Base-by-base conservation (phyloP, 2,329 filamentous ascomycete genomes). In the Alternaria longipes region DNA sequence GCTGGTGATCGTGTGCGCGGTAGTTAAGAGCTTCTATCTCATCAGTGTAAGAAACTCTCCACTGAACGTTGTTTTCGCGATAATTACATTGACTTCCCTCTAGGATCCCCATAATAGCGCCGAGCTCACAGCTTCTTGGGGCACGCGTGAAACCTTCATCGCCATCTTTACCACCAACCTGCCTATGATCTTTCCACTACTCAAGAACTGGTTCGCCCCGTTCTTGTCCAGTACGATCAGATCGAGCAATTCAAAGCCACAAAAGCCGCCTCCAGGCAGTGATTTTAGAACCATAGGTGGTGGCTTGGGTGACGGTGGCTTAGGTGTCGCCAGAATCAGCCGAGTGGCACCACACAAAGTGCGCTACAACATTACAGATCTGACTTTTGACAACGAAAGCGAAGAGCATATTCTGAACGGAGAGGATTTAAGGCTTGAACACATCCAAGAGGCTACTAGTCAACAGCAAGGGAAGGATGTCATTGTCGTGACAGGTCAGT, bases 1-100 rank as follows among this genome's bases (percentile, higher is more conserved):
- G 16, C 86, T 88, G 65, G 83, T 87, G 42, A 86, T 86, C 65
- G 80, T 84, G 40, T 83, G 83, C n/a, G 85, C 83, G 4, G 82
- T 86, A 50, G 72, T 88, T 7, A 84, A 86, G 41, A 85, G 83
- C 54, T 80, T 85, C 28, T 34, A 49, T 34, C 9, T 49, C 0
- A 49, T 49, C 12, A 18, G 20, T 18, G 45, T 24, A 22, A 22
- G 45, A 3, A 0, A 0, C 6, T 22, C 1, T 18, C 16, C 18
- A 14, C 3, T 4, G 12, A 4, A n/a, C 28, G 28, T 0, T 30
- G 1, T 30, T 11, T 30, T 30, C 9, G 28, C 8, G 8, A 0
- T 30, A 8, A 14, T 14, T 1, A 47, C 7, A 49, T 28, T 49
- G 1, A 11, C 8, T 3, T 0, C 5, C 4, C 18, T 16, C 0